These are phyloP conservation scores for Bromus sterilis DNA, from an alignment of 176 grass and related monocot genomes.

Conservation along the genomic window DNA sequence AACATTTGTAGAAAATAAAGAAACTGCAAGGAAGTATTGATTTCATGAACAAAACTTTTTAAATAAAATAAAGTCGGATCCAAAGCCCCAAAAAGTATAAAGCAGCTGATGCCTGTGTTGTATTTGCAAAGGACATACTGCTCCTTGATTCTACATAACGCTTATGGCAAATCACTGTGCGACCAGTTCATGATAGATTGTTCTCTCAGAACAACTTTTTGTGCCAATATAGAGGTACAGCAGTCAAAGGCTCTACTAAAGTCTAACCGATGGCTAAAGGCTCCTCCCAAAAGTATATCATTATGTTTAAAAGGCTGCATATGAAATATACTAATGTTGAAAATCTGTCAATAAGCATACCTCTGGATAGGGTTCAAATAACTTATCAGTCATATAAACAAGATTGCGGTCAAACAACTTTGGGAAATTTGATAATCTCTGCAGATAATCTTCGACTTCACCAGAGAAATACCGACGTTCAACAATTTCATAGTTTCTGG, in stretches of 20 bases:
- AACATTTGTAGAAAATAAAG: neutral
- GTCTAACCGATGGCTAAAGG: neutral
- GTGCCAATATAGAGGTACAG: neutral
- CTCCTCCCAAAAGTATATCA: constrained; percentile 8
- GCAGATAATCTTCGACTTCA: constrained; percentile 57
- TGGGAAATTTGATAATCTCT: constrained; percentile 55
- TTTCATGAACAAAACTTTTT: neutral
- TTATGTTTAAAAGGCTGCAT: constrained; percentile 6
- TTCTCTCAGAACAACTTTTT: neutral
- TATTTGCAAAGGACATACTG: neutral
- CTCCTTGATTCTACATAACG: neutral
- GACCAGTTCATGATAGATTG: neutral
- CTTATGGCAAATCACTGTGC: neutral
- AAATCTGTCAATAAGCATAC: constrained; percentile 37
- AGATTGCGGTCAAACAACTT: constrained; percentile 55
- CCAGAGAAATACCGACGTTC: constrained; percentile 25
- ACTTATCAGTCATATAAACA: constrained; percentile 61
- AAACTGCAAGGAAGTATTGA: neutral
- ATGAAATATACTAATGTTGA: neutral
- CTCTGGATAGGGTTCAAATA: constrained; percentile 74
- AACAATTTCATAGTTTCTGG: constrained; percentile 21
- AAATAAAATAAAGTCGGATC: neutral
- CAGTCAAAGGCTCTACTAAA: neutral
- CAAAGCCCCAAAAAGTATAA: neutral
- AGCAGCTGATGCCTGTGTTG: neutral